These are phyloP conservation scores for Morella rubra DNA, from an alignment of 306 rosid genomes.

Conservation along the genomic window DNA sequence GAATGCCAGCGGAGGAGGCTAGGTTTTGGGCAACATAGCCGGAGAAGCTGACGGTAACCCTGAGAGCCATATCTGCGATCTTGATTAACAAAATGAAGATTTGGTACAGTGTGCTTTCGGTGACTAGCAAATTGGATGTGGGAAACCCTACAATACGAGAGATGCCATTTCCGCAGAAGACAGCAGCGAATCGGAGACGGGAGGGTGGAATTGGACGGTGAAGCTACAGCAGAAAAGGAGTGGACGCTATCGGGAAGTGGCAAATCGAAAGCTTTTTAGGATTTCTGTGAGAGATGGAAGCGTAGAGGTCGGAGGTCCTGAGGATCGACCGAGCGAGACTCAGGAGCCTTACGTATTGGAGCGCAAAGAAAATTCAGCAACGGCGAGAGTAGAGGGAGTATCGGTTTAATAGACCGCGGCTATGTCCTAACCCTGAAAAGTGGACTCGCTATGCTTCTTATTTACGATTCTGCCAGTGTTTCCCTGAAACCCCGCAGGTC, in stretches of 20 bases:
- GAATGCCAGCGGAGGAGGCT: conserved; percentile 63
- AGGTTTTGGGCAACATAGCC: conserved; percentile 83
- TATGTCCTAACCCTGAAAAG: neutral
- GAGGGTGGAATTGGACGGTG: conserved; percentile 37
- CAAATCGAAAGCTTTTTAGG: neutral
- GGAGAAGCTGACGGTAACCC: conserved; percentile 69
- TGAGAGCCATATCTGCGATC: conserved; percentile 64
- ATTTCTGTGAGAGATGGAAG: neutral
- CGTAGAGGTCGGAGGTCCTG: neutral
- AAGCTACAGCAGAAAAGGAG: neutral
- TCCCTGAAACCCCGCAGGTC: neutral
- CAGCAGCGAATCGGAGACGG: conserved; percentile 30
- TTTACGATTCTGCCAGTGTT: conserved; percentile 23
- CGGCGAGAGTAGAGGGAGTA: neutral
- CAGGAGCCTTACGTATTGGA: neutral
- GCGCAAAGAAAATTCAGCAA: neutral
- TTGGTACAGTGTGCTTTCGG: conserved; percentile 44
- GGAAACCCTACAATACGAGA: conserved; percentile 43
- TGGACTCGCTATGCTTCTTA: conserved; percentile 4
- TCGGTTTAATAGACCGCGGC: neutral
- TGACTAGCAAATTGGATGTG: conserved; percentile 14
- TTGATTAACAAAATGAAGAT: conserved; percentile 28
- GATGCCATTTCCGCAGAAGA: conserved; percentile 35
- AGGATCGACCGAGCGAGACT: neutral
- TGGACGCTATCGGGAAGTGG: conserved; percentile 19